These are phyloP conservation scores for Linnemannia hyalina DNA, from an alignment of 192 early-diverging fungal genomes.

Conservation along the genomic window DNA sequence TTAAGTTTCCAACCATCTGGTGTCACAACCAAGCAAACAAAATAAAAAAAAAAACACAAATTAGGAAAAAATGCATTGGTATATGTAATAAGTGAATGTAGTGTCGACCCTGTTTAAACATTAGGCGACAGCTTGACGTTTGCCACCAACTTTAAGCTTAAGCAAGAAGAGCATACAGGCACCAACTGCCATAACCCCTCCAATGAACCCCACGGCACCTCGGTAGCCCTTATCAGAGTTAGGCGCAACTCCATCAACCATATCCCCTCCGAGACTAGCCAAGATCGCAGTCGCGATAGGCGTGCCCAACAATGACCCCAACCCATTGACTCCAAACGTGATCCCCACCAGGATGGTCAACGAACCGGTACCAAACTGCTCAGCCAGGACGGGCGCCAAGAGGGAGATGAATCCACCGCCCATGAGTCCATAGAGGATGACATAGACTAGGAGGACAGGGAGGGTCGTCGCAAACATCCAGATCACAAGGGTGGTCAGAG, in stretches of 20 bases:
- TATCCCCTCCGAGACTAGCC: conserved; percentile 13
- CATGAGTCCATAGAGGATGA: conserved; percentile 61
- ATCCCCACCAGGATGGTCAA: conserved; percentile 59
- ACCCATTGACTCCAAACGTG: conserved; percentile 56
- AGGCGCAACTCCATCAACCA: neutral
- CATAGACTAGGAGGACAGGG: conserved; percentile 56
- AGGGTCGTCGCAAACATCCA: conserved; percentile 63
- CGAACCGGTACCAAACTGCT: conserved; percentile 54
- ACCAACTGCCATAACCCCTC: conserved; percentile 32
- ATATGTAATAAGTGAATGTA: neutral
- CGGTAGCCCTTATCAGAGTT: conserved; percentile 12
- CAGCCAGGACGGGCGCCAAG: conserved; percentile 48
- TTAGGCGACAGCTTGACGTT: conserved; percentile 7
- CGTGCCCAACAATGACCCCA: conserved; percentile 59
- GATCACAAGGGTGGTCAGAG: conserved; percentile 58
- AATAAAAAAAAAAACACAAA: neutral
- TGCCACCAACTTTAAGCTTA: conserved; percentile 39
- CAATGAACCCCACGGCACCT: conserved; percentile 43
- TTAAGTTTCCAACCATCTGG: no score
- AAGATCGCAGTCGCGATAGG: conserved; percentile 57
- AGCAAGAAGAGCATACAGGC: conserved; percentile 21
- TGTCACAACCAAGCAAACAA: no score
- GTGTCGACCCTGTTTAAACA: no score
- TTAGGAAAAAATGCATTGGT: neutral
- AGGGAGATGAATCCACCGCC: conserved; percentile 62